phyloP scores from a whole-genome alignment of 768 basidiomycete species.

The Tubosaeta sp. region DNA sequence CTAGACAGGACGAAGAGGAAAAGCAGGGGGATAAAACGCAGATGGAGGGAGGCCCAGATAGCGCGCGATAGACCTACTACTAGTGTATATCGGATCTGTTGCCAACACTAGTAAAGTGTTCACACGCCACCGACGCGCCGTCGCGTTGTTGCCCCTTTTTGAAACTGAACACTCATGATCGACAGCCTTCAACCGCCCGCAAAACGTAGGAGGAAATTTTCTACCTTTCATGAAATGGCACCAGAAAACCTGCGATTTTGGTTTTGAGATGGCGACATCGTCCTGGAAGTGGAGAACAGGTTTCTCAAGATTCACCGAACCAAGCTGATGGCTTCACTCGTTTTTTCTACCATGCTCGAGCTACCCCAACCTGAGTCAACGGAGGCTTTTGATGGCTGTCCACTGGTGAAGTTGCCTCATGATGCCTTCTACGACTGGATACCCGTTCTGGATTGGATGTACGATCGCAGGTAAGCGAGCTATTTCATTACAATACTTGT shows the following conservation, averaged over 20 bases:
- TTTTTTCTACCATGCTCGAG: conserved; percentile 36
- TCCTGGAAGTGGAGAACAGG: conserved; percentile 24
- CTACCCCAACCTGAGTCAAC: conserved; percentile 29
- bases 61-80: no score
- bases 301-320: conserved; percentile 26
- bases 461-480: conserved; percentile 28
- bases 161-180: background rate
- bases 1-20: background rate
- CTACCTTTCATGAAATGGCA: background rate
- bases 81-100: no score
- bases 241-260: conserved; percentile 14
- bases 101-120: background rate
- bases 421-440: conserved; percentile 31
- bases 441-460: conserved; percentile 31
- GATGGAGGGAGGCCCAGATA: background rate
- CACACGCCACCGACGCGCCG: background rate
- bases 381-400: conserved; percentile 32
- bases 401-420: conserved; percentile 24
- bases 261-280: conserved; percentile 36
- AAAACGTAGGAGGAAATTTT: conserved; percentile 2
- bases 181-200: background rate
- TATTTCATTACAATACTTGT: background rate
- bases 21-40: background rate
- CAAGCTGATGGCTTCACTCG: conserved; percentile 6
- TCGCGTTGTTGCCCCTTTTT: background rate